Evolutionary conservation across 129 eudicot genomes (phyloP), one percentile per base, ranked within the genome.

Genomic region (Erigeron canadensis): DNA sequence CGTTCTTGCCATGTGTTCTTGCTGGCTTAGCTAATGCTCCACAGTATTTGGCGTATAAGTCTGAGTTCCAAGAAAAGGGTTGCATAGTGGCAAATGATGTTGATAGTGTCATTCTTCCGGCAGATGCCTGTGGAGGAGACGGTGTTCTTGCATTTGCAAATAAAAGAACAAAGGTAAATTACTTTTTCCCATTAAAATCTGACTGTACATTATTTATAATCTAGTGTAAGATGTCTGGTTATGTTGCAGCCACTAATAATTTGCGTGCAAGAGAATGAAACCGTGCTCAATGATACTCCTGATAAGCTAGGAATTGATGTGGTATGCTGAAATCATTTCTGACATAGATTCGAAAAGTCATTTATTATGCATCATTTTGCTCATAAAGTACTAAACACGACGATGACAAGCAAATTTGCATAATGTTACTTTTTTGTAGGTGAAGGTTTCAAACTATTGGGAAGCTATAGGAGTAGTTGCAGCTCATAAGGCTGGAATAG

Each of bases 1-100:
- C 99, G 46, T 94, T 94, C 83, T 77, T 94, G 86, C 99, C 99
- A 38, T 94, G 99, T 76, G 99, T 94, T 61, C 96, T 94, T 38
- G 96, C 98, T 65, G 98, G 98, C 43, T 85, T 94, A 34, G 84
- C 93, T 70, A 84, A 83, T 65, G 95, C 95, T 79, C 99, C 97
- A 47, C 99, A 90, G 73, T 94, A 94, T 80, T 37, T 77, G 70
- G 81, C 82, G 50, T 41, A 82, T 37, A 75, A 70, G 67, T 50
- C 80, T 8, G 69, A 51, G 44, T 67, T 74, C 4, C 47, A 41
- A 61, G 80, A 60, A 63, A 81, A 48, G 23, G 84, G 79, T 50
- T 81, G 94, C 82, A 85, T 94, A 71, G 77, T 80, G 23, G 88
- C 84, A 55, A 71, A 76, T 78, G 97, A 94, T 73, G 96, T 94